Base-by-base conservation (phyloP, 2,329 filamentous ascomycete genomes). In the Pezicula radicicola region DNA sequence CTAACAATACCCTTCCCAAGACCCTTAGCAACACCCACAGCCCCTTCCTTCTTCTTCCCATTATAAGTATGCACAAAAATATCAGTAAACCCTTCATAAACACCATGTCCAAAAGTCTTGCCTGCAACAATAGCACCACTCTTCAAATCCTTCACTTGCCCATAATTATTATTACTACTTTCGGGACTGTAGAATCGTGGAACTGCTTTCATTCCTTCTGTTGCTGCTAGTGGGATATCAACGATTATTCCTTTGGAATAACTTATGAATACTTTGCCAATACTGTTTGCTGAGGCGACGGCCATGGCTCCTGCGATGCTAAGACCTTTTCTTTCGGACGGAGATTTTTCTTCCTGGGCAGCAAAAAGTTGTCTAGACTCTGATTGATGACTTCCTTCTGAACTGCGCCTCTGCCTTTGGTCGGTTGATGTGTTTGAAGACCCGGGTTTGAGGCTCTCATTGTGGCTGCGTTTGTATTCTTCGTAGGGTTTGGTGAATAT, bases 121-220 rank as follows among this genome's bases (percentile, higher is more conserved):
- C 87, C 82, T 2, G 90, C 91, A 46, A 89, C 84, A 54, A 78
- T 83, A 30, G 95, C 69, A 0, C 91, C 91, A 53, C 84, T 88
- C 49, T 82, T 78, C 51, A 95, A 73, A 45, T 84, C 87, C 0
- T 87, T 91, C 4, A 96, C 87, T 57, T 25, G 25, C 6, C 25
- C 25, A 7, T 88, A 88, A 89, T 87, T 37, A 94, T 71, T 0
- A 87, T 88, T 47, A 94, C 72, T 43, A 87, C 88, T 55, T 95
- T 87, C 66, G 92, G 89, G 77, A 91, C 86, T 0, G 37, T 58
- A 60, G 4, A 59, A 28, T 9, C 16, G 39, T 3, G 56, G 58
- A 3, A 56, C 28, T 39, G 49, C 44, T 18, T 52, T 45, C 9
- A 60, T 28, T 3, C 58, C 56, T 28, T 60, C 57, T 6, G 56